These are phyloP conservation scores for Globisporangium barbulae DNA, from an alignment of 352 stramenopile genomes.

Conservation along the genomic window DNA sequence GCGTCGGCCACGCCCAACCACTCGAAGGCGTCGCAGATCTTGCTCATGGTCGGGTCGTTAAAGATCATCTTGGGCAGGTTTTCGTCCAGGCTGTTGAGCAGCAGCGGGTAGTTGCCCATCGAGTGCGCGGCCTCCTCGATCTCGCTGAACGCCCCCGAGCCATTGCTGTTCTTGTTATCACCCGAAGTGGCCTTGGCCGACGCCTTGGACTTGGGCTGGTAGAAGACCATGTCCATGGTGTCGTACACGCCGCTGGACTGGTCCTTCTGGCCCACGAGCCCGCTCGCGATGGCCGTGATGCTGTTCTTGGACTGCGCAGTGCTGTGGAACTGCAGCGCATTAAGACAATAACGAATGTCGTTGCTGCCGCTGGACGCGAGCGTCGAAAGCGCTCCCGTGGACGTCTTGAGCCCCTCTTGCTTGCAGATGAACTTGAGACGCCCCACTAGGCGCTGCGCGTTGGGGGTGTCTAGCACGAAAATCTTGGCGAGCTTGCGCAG, in stretches of 20 bases:
- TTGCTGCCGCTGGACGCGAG: conserved; percentile 68
- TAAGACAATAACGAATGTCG: conserved; percentile 95
- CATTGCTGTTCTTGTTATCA: background rate
- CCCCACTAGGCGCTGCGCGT: conserved; percentile 84
- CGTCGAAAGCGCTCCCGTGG: conserved; percentile 59
- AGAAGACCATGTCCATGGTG: conserved; percentile 74
- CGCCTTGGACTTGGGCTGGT: conserved; percentile 44
- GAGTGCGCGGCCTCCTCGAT: conserved; percentile 69
- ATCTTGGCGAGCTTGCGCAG: conserved; percentile 92
- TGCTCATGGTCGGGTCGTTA: conserved; percentile 88
- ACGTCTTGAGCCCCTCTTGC: conserved; percentile 83
- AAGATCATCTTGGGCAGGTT: conserved; percentile 88
- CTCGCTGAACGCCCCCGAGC: conserved; percentile 28
- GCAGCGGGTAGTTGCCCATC: conserved; percentile 72
- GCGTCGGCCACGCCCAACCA: conserved; percentile 81
- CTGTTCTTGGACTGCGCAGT: conserved; percentile 25
- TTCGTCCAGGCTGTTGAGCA: conserved; percentile 88
- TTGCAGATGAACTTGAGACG: conserved; percentile 92
- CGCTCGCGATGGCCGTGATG: conserved; percentile 27
- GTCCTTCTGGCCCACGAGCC: conserved; percentile 58
- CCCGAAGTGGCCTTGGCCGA: conserved; percentile 26
- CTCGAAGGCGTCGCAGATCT: conserved; percentile 76
- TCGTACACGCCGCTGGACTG: conserved; percentile 59
- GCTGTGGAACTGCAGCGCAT: conserved; percentile 95
- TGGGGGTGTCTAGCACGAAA: conserved; percentile 89